Base-by-base conservation (phyloP, 2,329 filamentous ascomycete genomes). In the Trichoderma atroviride region DNA sequence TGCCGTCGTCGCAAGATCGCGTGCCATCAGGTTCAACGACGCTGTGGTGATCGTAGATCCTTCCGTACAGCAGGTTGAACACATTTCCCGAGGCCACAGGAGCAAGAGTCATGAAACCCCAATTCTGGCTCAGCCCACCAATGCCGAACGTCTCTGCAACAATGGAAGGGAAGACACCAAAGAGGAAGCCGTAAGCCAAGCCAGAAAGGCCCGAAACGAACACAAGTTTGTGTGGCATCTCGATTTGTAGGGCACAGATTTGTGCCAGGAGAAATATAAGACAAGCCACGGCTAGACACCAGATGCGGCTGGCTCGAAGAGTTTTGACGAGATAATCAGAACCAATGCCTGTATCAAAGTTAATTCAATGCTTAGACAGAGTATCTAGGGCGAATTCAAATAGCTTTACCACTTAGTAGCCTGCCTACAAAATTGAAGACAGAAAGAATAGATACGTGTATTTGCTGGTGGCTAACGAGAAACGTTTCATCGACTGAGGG, bases 361-460 rank as follows among this genome's bases (percentile, higher is more conserved):
- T 47, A 68, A 52, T n/a, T 43, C 53, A 33, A 35, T 37, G 29
- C 31, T 35, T 40, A 14, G 35, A 52, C 19, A 50, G 29, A 3
- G 11, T 10, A 35, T 50, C 37, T 14, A 40, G 22, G 35, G n/a
- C 13, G 47, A 29, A 14, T 37, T 22, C 31, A 22, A 13, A 27
- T 58, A 43, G 50, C 79, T 86, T 75, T 81, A 92, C 90, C 92
- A 74, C 91, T 93, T 9, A 88, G 82, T 0, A 99, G 85, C 69
- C 96, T 90, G 2, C 96, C 96, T 2, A 88, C 74, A 78, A 97
- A 98, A 74, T 92, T 96, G 76, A 91, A 91, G 59, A 97, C 81
- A 0, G 95, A 98, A n/a, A 99, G 84, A 64, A 97, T 93, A 2
- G 93, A 97, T 11, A 99, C 96, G 76, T 99, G 95, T 83, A 96